phyloP scores from a whole-genome alignment of 495 filamentous ascomycete genomes.

The Daldinia grandis region DNA sequence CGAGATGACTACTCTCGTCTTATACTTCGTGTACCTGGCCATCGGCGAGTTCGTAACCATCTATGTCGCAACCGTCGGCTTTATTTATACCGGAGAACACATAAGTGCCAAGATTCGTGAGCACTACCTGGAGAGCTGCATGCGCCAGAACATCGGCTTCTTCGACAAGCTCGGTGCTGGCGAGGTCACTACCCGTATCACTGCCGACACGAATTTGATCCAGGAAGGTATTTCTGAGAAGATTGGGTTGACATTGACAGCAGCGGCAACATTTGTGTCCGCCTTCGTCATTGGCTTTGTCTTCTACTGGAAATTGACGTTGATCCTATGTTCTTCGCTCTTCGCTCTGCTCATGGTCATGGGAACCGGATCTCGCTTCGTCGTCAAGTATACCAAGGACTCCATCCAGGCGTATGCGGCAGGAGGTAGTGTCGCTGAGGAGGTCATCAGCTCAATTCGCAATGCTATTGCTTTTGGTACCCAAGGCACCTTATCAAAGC shows the following conservation, averaged over 20 bases:
- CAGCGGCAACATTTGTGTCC: conserved; percentile 79
- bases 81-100: conserved; percentile 94
- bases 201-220: conserved; percentile 86
- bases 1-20: conserved; percentile 69
- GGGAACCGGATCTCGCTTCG: conserved; percentile 74
- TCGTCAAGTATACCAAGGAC: conserved; percentile 79
- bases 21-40: conserved; percentile 92
- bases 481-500: conserved; percentile 83
- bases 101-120: conserved; percentile 85
- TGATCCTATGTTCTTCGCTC: conserved; percentile 82
- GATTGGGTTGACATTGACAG: conserved; percentile 76
- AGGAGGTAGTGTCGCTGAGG: conserved; percentile 90
- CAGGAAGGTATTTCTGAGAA: conserved; percentile 92
- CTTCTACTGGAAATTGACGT: conserved; percentile 83
- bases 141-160: conserved; percentile 91
- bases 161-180: conserved; percentile 92
- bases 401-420: conserved; percentile 80
- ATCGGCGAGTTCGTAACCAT: conserved; percentile 84
- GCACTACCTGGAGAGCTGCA: conserved; percentile 81
- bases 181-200: conserved; percentile 92
- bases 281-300: conserved; percentile 90
- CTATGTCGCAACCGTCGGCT: conserved; percentile 85
- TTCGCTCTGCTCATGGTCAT: conserved; percentile 77
- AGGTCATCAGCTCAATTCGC: conserved; percentile 91
- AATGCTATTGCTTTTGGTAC: conserved; percentile 95